phyloP scores from a whole-genome alignment of 257 asterid species.

The Jasminum sambac region DNA sequence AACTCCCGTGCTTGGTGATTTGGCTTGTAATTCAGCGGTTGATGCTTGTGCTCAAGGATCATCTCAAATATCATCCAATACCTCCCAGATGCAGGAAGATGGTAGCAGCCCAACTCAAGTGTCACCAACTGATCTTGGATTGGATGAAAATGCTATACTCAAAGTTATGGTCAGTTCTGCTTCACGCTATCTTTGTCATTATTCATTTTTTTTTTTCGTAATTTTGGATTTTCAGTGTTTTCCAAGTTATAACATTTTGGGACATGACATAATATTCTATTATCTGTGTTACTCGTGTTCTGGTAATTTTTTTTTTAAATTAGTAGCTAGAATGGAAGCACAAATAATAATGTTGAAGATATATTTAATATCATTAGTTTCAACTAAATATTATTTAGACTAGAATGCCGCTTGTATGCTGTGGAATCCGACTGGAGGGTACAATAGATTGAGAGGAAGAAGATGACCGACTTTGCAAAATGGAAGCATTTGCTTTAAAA shows the following conservation, averaged over 20 bases:
- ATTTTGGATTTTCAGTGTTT: neutral
- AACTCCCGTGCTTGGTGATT: conserved; percentile 53
- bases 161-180: conserved; percentile 88
- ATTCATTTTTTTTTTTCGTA: conserved; percentile 11
- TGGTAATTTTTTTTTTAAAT: no score
- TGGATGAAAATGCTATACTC: conserved; percentile 85
- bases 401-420: no score
- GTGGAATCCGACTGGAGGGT: no score
- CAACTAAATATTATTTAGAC: no score
- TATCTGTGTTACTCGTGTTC: neutral
- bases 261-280: neutral
- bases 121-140: conserved; percentile 59
- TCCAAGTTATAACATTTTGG: neutral
- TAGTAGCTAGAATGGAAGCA: no score
- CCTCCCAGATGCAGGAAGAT: conserved; percentile 63
- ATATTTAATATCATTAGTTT: no score
- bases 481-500: no score
- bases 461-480: no score
- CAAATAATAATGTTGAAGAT: no score
- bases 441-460: no score
- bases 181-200: conserved; percentile 3
- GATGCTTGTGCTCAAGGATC: conserved; percentile 74
- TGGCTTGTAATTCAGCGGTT: conserved; percentile 50
- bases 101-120: conserved; percentile 69
- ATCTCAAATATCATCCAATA: conserved; percentile 67